Base-by-base conservation (phyloP, 2,329 filamentous ascomycete genomes). In the Sporothrix variecibatus region DNA sequence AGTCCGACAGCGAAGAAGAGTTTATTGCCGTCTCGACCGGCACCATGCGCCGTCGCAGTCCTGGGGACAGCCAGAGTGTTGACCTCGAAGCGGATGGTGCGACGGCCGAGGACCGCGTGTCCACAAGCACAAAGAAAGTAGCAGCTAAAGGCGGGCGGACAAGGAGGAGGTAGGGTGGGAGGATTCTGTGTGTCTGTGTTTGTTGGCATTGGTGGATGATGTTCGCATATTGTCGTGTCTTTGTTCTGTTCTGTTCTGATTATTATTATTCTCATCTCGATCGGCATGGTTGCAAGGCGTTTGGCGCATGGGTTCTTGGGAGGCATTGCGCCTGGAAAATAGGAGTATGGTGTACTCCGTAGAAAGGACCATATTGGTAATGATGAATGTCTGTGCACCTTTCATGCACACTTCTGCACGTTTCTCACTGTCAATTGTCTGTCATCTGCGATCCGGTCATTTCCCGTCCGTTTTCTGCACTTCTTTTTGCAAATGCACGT, bases 1-100 rank as follows among this genome's bases (percentile, higher is more conserved):
- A 97, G 79, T 97, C 94, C 78, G 96, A 98, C 80, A 97, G 94
- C 80, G 96, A 98, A 80, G 96, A 99, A 79, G 97, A 99, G 80
- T 91, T 91, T 75, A 84, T 92, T 34, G 85, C 88, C 4, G 88
- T 92, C 28, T 89, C 88, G 23, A 88, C 89, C 1, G 95, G 95
- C 12, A 97, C 96, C 65, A 95, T 97, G 87, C 88, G 95, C 77
- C 89, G 94, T 75, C 92, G 94, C 80, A 97, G 94, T 80, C 91
- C 94, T 12, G 93, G 93, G 1, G 91, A 92, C 73, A 89, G 89
- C 68, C 87, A 91, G 77, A 90, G 90, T 77, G 76, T 75, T 4
- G 77, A 78, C 51, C 68, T 77, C 1, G 90, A 91, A 78, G 89
- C 89, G 43, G 88, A 90, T 74, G 85, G 82, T 23, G 86, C 86